These are phyloP conservation scores for Apiospora phragmitis DNA, from an alignment of 2,329 filamentous ascomycete species.

Conservation along the genomic window DNA sequence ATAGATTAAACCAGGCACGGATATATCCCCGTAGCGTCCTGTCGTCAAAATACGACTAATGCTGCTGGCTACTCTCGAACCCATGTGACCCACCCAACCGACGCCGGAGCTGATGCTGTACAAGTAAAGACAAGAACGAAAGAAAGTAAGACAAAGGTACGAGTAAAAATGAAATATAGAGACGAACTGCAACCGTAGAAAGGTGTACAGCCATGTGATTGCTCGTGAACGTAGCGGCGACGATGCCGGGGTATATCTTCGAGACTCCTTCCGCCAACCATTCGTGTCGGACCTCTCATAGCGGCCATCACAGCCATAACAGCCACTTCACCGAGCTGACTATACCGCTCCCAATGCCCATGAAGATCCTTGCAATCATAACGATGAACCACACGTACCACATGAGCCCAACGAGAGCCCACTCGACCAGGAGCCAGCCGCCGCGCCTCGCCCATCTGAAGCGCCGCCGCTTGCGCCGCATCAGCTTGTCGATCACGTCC, in stretches of 20 bases:
- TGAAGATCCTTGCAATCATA: slow-evolving; percentile 67
- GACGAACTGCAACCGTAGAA: background rate
- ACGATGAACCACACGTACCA: slow-evolving; percentile 95
- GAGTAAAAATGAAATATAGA: background rate
- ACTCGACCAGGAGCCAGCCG: slow-evolving; percentile 83
- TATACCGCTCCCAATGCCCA: slow-evolving; percentile 61
- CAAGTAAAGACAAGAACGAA: background rate
- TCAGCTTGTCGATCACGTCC: slow-evolving; percentile 76
- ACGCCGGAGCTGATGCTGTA: slow-evolving; percentile 7
- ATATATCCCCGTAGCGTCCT: background rate
- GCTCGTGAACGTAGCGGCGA: background rate
- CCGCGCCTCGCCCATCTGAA: slow-evolving; percentile 75
- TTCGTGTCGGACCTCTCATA: background rate
- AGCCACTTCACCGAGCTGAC: slow-evolving; percentile 72
- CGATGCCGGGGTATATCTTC: background rate
- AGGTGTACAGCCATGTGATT: background rate
- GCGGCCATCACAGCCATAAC: slow-evolving; percentile 65
- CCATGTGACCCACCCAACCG: background rate
- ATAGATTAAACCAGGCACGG: background rate
- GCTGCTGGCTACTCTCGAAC: background rate
- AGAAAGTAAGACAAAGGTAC: background rate
- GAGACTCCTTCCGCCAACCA: background rate
- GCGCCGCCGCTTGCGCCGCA: slow-evolving; percentile 65
- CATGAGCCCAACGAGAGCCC: slow-evolving; percentile 83
- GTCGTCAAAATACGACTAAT: background rate